Conservation (phyloP, 2,329 filamentous ascomycete genomes). For the Penicillium sp. region DNA sequence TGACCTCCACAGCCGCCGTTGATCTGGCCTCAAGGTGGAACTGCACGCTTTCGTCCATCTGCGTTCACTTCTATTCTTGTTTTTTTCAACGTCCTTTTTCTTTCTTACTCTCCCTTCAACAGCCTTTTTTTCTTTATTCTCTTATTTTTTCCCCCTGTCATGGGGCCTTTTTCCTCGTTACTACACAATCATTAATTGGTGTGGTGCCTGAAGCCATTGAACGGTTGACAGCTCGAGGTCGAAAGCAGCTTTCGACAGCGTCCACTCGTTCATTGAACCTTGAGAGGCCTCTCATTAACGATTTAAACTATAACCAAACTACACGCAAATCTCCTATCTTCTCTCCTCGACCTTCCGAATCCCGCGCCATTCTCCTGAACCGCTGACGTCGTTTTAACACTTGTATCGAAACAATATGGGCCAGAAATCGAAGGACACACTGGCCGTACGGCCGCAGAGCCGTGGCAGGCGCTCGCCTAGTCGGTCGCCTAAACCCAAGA, state of each 20-base stretch:
- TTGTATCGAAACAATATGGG: slow-evolving; percentile 25
- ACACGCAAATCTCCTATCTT: slow-evolving; percentile 2
- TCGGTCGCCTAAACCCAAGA: slow-evolving; percentile 41
- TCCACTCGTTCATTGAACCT: slow-evolving; percentile 6
- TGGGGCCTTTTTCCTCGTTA: slow-evolving; percentile 34
- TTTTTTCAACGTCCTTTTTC: slow-evolving; percentile 19
- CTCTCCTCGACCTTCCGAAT: slow-evolving; percentile 6
- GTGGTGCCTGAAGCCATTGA: slow-evolving; percentile 15
- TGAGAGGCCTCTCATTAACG: slow-evolving; percentile 1
- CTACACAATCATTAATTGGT: slow-evolving; percentile 38
- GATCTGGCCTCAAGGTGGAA: slow-evolving; percentile 38
- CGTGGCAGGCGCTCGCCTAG: slow-evolving; percentile 38
- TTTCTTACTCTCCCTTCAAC: slow-evolving; percentile 20
- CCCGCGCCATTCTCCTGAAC: slow-evolving; percentile 8
- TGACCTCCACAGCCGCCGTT: slow-evolving; percentile 23
- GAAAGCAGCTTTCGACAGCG: slow-evolving; percentile 12
- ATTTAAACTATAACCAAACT: not conserved
- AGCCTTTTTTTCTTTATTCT: slow-evolving; percentile 18
- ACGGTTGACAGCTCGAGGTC: slow-evolving; percentile 17
- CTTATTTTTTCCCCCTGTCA: slow-evolving; percentile 30
- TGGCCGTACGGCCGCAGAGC: slow-evolving; percentile 38
- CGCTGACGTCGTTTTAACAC: slow-evolving; percentile 11
- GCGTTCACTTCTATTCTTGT: slow-evolving; percentile 28
- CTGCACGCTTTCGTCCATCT: slow-evolving; percentile 31
- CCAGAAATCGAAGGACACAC: slow-evolving; percentile 34